A percentile compares a stretch with the other conserved stretches of the same genome.
Conservation (phyloP, 2,329 filamentous ascomycete genomes). For the Grosmannia huntii region DNA sequence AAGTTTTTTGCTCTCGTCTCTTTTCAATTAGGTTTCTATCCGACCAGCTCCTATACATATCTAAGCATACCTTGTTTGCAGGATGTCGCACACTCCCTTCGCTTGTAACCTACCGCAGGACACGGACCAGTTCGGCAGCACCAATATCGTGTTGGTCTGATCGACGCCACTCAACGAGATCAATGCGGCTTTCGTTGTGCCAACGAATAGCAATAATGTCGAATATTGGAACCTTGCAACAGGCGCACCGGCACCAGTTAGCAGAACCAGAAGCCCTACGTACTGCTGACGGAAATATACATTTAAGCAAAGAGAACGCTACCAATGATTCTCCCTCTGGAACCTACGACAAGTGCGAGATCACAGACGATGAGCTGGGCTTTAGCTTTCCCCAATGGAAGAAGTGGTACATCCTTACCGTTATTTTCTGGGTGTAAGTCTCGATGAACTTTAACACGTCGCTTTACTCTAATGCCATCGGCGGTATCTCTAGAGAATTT, state of each 20-base stretch:
- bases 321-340: neutral
- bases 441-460: constrained; percentile 74
- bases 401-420: constrained; percentile 61
- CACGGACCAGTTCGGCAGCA: neutral
- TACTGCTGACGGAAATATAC: no score
- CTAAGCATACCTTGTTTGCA: neutral
- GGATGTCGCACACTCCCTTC: neutral
- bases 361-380: constrained; percentile 47
- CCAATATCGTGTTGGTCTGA: neutral
- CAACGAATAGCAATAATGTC: neutral
- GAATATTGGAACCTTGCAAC: neutral
- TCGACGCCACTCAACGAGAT: neutral
- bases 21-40: no score
- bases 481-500: constrained; percentile 55
- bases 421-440: constrained; percentile 61
- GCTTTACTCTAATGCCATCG: constrained; percentile 57
- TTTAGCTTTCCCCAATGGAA: constrained; percentile 46
- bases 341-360: constrained; percentile 24
- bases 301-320: neutral
- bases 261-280: no score
- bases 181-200: neutral
- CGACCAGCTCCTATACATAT: no score
- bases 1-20: no score
- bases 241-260: neutral
- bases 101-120: neutral